Evolutionary conservation across 225 moss, liverwort and hornwort genomes (phyloP), one percentile per base, ranked within the genome.

Genomic region (Polytrichum formosum): DNA sequence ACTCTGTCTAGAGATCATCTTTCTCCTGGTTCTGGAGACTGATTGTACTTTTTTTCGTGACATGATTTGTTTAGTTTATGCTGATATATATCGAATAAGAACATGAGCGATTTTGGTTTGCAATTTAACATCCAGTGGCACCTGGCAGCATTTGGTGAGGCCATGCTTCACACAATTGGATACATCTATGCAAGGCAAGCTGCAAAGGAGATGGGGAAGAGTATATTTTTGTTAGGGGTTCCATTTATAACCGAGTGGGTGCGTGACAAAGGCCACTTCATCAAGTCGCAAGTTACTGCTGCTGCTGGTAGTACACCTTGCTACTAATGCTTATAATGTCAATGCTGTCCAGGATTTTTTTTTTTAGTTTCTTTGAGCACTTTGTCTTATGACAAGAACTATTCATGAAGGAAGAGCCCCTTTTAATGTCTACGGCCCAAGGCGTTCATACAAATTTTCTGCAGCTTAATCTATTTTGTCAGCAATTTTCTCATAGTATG

Each of bases 201-300:
- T 54, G 81, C 79, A 31, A 90, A 90, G 59, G 86, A 90, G 81
- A 76, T 90, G 17, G 89, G 89, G 28, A 90, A 86, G 77, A 90
- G 83, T 59, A 68, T 72, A 8, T 69, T 75, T n/a, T 63, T 84
- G 20, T 62, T 90, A 26, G 89, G 89, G 28, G 72, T 90, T 28
- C 89, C 89, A 25, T 90, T 81, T 53, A 17, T 90, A 6, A 81
- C 63, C 1, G 89, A 90, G 74, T 86, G 86, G 89, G 65, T 90
- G 18, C 86, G 89, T 21, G 89, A 90, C 63, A 90, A 90, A 75
- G 86, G 89, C 58, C 89, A 90, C 68, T 77, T 56, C 18, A 77
- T 90, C 53, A 83, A 83, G 69, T 76, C 89, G 5, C 86, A 90
- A 72, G 67, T 90, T 66, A 83, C 77, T 5, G 89, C 89, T 19